Base-by-base conservation (phyloP, 2,329 filamentous ascomycete genomes). In the Herpotrichia juniperi region DNA sequence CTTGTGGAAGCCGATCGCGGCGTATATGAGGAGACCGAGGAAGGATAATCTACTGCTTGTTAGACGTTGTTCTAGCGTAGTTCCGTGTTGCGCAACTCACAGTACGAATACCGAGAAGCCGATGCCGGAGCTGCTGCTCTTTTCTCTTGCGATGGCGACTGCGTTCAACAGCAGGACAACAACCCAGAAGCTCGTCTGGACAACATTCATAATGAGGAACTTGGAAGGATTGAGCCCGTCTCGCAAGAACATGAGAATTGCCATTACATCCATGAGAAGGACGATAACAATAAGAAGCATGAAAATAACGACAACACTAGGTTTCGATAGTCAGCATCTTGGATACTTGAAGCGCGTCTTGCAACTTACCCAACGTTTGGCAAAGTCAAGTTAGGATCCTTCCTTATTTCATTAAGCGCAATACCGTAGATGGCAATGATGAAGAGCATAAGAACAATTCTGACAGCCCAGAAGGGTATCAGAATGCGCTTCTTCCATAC, bases 1-100 rank as follows among this genome's bases (percentile, higher is more conserved):
- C 45, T 73, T 67, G 50, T 69, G 67, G 54, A 72, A 69, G 25
- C 52, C 57, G 52, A 76, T 60, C 35, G 64, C 61, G 21, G 70
- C 69, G 63, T 79, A 78, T 49, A 76, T 64, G 55, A 78, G 67
- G 51, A 76, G 69, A 35, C 62, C 66, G 43, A 77, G 35, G 55
- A 72, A 72, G 6, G 68, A 59, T 11, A 71, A 53, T 47, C 74
- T 77, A 37, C 8, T 7, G 37, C 30, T n/a, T 19, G 42, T 52
- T 42, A 51, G 54, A 16, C 34, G n/a, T 54, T 24, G n/a, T n/a
- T 11, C 12, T 24, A 35, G 26, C 53, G 35, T 7, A 42, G 12
- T 21, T 10, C 11, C 26, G 11, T 17, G n/a, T 30, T 3, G 30
- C 14, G 32, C 16, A 16, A 63, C 73, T 56, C 61, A 77, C 74